A percentile compares a stretch with the other conserved stretches of the same genome.
phyloP scores from a whole-genome alignment of 1,139 yeast genomes.

The Taiozyma sp. region DNA sequence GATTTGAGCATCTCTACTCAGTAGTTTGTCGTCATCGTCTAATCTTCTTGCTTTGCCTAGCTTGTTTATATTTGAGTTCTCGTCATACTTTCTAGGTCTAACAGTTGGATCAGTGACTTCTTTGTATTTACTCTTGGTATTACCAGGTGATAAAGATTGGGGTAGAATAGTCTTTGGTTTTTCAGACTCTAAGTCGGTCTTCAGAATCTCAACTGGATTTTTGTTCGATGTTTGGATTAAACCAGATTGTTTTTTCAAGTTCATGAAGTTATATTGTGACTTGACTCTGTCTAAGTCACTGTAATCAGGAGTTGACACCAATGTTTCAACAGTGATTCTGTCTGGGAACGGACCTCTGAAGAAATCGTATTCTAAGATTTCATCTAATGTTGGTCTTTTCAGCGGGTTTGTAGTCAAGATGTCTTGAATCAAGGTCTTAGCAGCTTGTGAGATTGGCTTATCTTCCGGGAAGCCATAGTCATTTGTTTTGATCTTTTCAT shows the following conservation, averaged over 20 bases:
- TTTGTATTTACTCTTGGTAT: slow-evolving; percentile 82
- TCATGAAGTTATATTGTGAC: slow-evolving; percentile 66
- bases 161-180: slow-evolving; percentile 74
- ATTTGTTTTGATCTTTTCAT: slow-evolving; percentile 83
- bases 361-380: slow-evolving; percentile 79
- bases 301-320: slow-evolving; percentile 54
- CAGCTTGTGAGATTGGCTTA: slow-evolving; percentile 64
- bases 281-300: slow-evolving; percentile 48
- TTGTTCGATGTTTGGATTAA: slow-evolving; percentile 45
- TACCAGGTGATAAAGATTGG: slow-evolving; percentile 87
- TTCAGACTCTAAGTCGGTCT: slow-evolving; percentile 67
- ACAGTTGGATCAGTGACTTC: slow-evolving; percentile 35
- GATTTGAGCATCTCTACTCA: slow-evolving; percentile 16
- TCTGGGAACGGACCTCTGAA: slow-evolving; percentile 85
- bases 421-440: slow-evolving; percentile 64
- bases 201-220: slow-evolving; percentile 66
- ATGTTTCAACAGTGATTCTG: slow-evolving; percentile 53
- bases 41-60: slow-evolving; percentile 25
- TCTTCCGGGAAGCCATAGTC: slow-evolving; percentile 81
- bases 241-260: slow-evolving; percentile 62
- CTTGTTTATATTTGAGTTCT: slow-evolving; percentile 9
- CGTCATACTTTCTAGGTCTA: slow-evolving; percentile 23
- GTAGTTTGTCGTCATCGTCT: slow-evolving; percentile 14
- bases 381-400: slow-evolving; percentile 76
- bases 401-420: slow-evolving; percentile 76